Base-by-base conservation (phyloP, 2,329 filamentous ascomycete species). In the Calonectria hongkongensis region DNA sequence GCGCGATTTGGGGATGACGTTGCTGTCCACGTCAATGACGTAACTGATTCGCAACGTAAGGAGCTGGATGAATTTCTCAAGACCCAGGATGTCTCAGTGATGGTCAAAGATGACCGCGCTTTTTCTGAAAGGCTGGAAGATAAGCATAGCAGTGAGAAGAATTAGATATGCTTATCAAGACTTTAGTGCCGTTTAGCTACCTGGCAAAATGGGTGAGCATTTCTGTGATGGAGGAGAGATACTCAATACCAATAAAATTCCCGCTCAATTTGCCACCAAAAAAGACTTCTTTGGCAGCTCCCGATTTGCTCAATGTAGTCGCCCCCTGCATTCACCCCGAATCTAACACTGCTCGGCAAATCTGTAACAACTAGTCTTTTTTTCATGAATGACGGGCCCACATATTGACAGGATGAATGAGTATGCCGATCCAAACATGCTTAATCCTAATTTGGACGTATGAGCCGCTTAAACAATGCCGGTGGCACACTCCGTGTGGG, bases 1-100 rank as follows among this genome's bases (percentile, higher is more conserved):
- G 76, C 78, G 8, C 74, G 70, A 1, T 80, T 89, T 67, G 88
- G 87, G 8, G 88, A 89, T 63, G 87, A 89, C 28, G 86, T 89
- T 8, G 86, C 86, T 0, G 84, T 88, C 4, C 81, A 86, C 54
- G 77, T 87, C 8, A 86, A 84, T 4, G 84, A 87, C 74, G 83
- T 84, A 0, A 84, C 83, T 0, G 86, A 86, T 43, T 74, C 63
- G 30, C 75, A 77, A 56, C 71, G 76, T 25, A 73, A 66, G 54
- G 72, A 80, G 33, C 67, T 79, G 7, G 80, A 82, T 62, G 76
- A 76, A 6, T 78, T 75, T 60, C 64, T 77, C 9, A 75, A 75
- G 50, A 43, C 41, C 6, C 68, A 71, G 13, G 76, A 78, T 54
- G 64, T 78, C 2, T 54, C 66, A 3, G 64, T 66, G 15, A 72